Percentiles rank a stretch among this genome's conserved stretches.
These are phyloP conservation scores for Aegilops bicornis DNA, from an alignment of 176 grass and related monocot species.

Conservation along the genomic window DNA sequence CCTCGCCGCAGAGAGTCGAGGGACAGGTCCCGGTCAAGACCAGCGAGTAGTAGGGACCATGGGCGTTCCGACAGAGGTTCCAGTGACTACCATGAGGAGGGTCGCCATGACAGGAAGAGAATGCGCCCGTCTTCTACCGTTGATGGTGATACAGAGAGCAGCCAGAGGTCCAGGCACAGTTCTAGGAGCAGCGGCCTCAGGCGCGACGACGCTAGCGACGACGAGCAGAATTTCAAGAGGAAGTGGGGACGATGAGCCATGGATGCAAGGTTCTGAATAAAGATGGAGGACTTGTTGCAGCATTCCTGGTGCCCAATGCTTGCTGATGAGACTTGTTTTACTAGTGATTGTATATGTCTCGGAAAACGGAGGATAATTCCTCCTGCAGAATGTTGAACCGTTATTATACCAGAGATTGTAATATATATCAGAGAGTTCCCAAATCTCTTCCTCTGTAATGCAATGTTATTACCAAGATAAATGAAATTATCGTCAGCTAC, in stretches of 20 bases:
- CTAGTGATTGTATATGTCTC: slow-evolving; percentile 12
- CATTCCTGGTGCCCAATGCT: not conserved
- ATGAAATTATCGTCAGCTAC: not conserved
- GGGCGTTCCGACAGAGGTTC: slow-evolving; percentile 6
- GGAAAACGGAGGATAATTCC: not conserved
- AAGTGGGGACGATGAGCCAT: slow-evolving; percentile 29
- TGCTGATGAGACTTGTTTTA: not conserved
- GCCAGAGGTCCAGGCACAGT: slow-evolving; percentile 20
- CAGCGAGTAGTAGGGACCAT: slow-evolving; percentile 1
- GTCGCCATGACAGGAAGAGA: slow-evolving; percentile 35
- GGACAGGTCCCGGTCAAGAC: not conserved
- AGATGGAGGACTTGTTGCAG: not conserved
- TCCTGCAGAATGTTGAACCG: not conserved
- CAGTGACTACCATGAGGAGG: not conserved
- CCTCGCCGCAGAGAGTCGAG: not conserved
- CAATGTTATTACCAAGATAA: not conserved
- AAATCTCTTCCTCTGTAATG: slow-evolving; percentile 9
- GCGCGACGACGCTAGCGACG: slow-evolving; percentile 36
- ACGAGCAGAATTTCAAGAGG: slow-evolving; percentile 56
- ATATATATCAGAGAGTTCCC: not conserved
- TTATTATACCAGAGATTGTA: not conserved
- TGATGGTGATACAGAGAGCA: not conserved
- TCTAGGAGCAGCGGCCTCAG: slow-evolving; percentile 31
- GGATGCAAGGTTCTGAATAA: slow-evolving; percentile 13
- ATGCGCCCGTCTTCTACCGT: not conserved